phyloP scores from a whole-genome alignment of 257 asterid genomes.

The Nicotiana otophora region DNA sequence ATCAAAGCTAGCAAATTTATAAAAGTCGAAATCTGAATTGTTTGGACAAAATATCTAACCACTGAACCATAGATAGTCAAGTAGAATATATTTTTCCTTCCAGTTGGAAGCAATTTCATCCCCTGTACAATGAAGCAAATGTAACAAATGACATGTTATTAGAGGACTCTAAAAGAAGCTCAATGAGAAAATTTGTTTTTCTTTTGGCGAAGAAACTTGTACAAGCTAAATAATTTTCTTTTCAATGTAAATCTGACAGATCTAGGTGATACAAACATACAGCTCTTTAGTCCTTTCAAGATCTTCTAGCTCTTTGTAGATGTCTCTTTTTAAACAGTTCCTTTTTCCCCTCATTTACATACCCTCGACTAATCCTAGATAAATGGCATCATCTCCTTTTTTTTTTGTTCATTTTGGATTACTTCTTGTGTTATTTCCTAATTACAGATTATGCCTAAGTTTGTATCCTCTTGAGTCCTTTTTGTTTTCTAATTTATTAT shows the following conservation, averaged over 20 bases:
- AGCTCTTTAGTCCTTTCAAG: not conserved
- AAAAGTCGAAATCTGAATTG: not conserved
- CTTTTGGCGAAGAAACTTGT: not conserved
- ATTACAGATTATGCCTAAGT: not conserved
- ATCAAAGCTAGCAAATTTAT: not conserved
- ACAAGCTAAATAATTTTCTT: not conserved
- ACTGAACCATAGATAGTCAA: slow-evolving; percentile 76
- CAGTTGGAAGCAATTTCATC: slow-evolving; percentile 86
- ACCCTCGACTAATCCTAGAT: too few species aligned
- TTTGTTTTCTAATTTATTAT: not conserved
- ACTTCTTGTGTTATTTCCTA: not conserved
- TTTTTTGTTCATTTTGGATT: too few species aligned
- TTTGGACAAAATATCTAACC: slow-evolving; percentile 30
- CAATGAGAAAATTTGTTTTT: not conserved
- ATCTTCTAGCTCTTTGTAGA: too few species aligned
- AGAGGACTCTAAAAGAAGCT: not conserved
- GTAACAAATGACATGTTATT: not conserved
- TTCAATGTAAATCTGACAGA: not conserved
- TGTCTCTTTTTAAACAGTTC: not conserved
- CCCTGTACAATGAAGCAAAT: slow-evolving; percentile 48
- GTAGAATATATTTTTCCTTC: slow-evolving; percentile 73
- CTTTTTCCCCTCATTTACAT: too few species aligned
- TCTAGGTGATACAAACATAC: not conserved
- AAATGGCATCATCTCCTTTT: too few species aligned
- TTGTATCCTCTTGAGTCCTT: not conserved